Percentiles rank a stretch among this genome's conserved stretches.
These are phyloP conservation scores for Aethionema arabicum DNA, from an alignment of 345 rosid species.

Conservation along the genomic window DNA sequence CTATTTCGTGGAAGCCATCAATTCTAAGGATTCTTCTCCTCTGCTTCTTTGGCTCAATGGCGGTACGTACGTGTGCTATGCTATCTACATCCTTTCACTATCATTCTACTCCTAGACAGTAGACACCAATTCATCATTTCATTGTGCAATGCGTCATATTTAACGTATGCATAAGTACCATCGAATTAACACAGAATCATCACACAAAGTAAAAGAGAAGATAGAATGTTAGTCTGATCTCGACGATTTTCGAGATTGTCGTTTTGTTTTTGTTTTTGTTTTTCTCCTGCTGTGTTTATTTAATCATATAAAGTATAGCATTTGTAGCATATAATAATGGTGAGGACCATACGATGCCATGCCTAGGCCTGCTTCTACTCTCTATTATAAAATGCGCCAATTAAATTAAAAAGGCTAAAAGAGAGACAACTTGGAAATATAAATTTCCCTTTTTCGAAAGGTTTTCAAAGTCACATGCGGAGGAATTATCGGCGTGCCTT, in stretches of 20 bases:
- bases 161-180: no score
- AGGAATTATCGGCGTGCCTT: conserved; percentile 30
- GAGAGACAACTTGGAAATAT: not conserved
- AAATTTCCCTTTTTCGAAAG: conserved; percentile 20
- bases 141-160: no score
- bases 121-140: no score
- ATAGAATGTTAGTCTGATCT: conserved; percentile 29
- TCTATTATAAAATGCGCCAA: not conserved
- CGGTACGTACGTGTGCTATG: conserved; percentile 53
- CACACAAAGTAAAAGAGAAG: not conserved
- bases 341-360: conserved; percentile 13
- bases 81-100: not conserved
- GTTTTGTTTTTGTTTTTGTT: no score
- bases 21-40: conserved; percentile 49
- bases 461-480: conserved; percentile 29
- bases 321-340: conserved; percentile 6
- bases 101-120: not conserved
- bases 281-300: not conserved
- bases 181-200: no score
- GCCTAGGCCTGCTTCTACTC: conserved; percentile 11
- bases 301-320: not conserved
- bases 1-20: conserved; percentile 61
- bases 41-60: conserved; percentile 96
- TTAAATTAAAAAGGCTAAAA: not conserved
- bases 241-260: conserved; percentile 20